These are phyloP conservation scores for Dendrobium chrysotoxum DNA, from an alignment of 106 monocot species.

Conservation along the genomic window DNA sequence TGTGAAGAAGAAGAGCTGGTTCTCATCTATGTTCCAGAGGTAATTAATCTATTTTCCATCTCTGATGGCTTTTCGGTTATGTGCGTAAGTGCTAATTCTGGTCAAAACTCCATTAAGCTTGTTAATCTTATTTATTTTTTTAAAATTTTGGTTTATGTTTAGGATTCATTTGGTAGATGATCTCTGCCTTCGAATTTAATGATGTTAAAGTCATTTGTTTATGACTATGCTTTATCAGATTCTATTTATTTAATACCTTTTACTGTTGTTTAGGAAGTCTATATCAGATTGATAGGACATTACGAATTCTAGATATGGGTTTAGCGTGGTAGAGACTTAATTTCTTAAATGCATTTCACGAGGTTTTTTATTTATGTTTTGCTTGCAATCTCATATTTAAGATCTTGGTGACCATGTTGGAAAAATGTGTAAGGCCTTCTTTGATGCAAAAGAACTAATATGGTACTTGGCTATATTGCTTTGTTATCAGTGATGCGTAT, in stretches of 20 bases:
- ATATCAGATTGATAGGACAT: neutral
- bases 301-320: neutral
- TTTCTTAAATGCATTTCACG: neutral
- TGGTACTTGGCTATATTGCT: too few relatives aligned
- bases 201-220: neutral
- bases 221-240: neutral
- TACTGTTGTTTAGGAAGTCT: neutral
- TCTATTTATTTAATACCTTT: neutral
- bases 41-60: constrained; percentile 14
- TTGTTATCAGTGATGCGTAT: neutral
- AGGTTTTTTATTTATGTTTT: neutral
- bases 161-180: neutral
- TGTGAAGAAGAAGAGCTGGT: constrained; percentile 88
- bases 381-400: neutral
- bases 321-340: neutral
- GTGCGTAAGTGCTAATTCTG: too few relatives aligned
- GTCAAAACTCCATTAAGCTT: neutral
- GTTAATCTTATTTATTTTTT: neutral
- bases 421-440: too few relatives aligned
- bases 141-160: neutral
- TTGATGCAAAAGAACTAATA: too few relatives aligned
- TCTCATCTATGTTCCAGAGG: constrained; percentile 86
- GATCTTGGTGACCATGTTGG: neutral
- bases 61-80: neutral
- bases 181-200: neutral